A percentile compares a stretch with the other conserved stretches of the same genome.
Evolutionary conservation across 2,329 filamentous ascomycete species (phyloP).

Genomic region (Trichoderma koningiopsis): DNA sequence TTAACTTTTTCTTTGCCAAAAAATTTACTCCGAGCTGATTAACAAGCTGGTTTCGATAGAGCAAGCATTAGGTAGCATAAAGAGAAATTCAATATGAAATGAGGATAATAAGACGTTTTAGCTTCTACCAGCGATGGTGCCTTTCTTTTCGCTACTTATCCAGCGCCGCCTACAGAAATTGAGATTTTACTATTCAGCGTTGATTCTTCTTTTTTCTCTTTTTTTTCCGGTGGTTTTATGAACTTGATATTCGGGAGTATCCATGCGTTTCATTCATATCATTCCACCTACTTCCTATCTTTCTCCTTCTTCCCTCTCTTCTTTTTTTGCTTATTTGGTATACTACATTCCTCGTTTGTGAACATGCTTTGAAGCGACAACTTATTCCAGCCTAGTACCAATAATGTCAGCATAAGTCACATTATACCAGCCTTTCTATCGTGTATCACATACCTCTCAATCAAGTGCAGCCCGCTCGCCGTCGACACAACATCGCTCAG

Average conservation of each 20-base stretch:
- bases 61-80: background rate
- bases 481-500: slow-evolving; percentile 88
- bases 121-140: background rate
- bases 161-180: background rate
- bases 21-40: background rate
- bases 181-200: background rate
- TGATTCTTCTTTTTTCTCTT: background rate
- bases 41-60: background rate
- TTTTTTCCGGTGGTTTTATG: background rate
- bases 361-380: background rate
- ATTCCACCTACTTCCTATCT: background rate
- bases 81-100: background rate
- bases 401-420: background rate
- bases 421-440: background rate
- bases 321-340: slow-evolving; percentile 1
- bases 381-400: background rate
- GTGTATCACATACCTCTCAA: slow-evolving; percentile 70
- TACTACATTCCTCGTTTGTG: background rate
- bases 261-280: background rate
- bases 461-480: slow-evolving; percentile 91
- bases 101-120: background rate
- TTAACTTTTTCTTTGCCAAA: background rate
- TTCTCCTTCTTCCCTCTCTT: background rate
- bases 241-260: background rate
- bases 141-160: background rate